Evolutionary conservation across 495 filamentous ascomycete genomes (phyloP), one percentile per base, ranked within the genome.

Genomic region (Talaromyces proteolyticus): DNA sequence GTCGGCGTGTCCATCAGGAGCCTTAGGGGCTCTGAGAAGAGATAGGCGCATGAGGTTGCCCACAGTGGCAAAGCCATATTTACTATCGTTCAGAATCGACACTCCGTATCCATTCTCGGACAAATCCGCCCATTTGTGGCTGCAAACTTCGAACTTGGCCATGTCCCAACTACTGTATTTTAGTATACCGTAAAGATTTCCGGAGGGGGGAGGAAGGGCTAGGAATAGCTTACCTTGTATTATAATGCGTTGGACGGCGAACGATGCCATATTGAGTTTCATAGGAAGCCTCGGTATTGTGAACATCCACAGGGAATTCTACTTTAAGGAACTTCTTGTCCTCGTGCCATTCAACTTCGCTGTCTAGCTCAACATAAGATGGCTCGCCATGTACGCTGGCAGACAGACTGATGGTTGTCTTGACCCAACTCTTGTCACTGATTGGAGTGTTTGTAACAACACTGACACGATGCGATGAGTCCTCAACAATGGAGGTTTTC

Each of bases 111-210:
- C 84, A 61, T 89, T 71, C 63, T 98, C 93, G 4, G 89, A 95
- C 47, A 98, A 76, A 65, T 97, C 93, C n/a, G 93, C 93, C 76
- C 87, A 98, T 64, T 89, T 92, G 72, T 98, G 93, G 66, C 87
- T 91, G 79, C 91, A 96, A 39, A 98, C 93, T 71, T 98, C 93
- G 57, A 98, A 98, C 60, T 96, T 96, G 57, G 93, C 93, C 92
- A 95, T 96, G 57, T 98, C 93, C 93, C 93, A 98, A 63, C 80
- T 86, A 34, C 3, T 47, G 8, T 1, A 46, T 0, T 29, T 58
- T 43, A n/a, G n/a, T n/a, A n/a, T n/a, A n/a, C n/a, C n/a, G n/a
- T n/a, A n/a, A 59, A 59, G 21, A 40, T 39, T 21, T 12, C 7
- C 25, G 10, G 1, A 3, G 5, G 18, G n/a, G 20, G 12, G 10